phyloP scores from a whole-genome alignment of 805 yeast genomes.

The Wickerhamiella spandovensis region DNA sequence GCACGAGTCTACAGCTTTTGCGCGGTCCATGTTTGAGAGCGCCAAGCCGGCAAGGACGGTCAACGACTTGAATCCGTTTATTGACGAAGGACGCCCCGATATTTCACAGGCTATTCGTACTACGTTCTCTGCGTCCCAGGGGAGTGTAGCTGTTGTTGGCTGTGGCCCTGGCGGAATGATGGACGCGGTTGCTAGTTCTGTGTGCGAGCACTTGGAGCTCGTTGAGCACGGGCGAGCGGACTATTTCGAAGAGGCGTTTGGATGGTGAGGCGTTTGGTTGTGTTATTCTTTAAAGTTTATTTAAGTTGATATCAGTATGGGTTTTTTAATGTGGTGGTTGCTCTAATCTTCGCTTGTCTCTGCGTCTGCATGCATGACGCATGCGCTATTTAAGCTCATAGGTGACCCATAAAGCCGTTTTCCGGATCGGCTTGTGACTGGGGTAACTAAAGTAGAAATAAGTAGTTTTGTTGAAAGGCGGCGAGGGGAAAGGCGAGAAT shows the following conservation, averaged over 20 bases:
- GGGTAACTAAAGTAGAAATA: too few relatives aligned
- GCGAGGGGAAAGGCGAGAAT: too few relatives aligned
- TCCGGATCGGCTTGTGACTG: too few relatives aligned
- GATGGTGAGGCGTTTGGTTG: conserved; percentile 35
- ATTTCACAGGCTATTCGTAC: conserved; percentile 28
- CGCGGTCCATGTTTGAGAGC: background rate
- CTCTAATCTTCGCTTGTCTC: background rate
- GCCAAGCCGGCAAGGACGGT: background rate
- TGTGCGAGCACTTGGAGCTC: conserved; percentile 9
- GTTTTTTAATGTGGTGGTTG: background rate
- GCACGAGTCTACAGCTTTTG: conserved; percentile 1
- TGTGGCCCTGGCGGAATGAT: conserved; percentile 21
- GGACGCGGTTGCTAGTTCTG: conserved; percentile 16
- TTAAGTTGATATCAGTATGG: background rate
- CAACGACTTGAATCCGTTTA: conserved; percentile 3
- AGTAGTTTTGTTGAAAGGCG: too few relatives aligned
- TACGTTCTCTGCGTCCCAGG: conserved; percentile 38
- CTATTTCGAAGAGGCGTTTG: conserved; percentile 60
- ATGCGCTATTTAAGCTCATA: background rate
- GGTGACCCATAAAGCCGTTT: background rate
- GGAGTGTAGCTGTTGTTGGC: conserved; percentile 28
- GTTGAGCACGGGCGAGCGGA: conserved; percentile 38
- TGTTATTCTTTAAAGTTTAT: background rate
- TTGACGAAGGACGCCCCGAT: conserved; percentile 26
- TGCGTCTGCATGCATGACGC: background rate